phyloP scores from a whole-genome alignment of 2,329 filamentous ascomycete species.

The Exophiala oligosperma region DNA sequence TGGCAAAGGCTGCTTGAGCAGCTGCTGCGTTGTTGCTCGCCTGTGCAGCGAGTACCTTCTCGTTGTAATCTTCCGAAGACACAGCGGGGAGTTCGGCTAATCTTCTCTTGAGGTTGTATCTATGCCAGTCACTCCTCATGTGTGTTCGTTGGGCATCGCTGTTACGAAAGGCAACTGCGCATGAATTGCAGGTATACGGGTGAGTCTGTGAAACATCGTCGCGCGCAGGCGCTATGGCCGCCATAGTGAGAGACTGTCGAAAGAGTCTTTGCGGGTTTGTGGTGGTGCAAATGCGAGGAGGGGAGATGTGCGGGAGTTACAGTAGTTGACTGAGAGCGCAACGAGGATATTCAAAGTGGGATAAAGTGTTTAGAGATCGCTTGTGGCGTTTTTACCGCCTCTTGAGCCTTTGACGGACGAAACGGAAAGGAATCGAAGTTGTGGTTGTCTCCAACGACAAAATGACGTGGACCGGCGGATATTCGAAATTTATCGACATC shows the following conservation, averaged over 20 bases:
- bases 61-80: constrained; percentile 87
- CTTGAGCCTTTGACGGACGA: not conserved
- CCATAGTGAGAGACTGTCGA: constrained; percentile 14
- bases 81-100: constrained; percentile 89
- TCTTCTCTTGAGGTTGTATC: constrained; percentile 94
- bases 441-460: not conserved
- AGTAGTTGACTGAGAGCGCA: not conserved
- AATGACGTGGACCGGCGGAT: not conserved
- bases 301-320: not conserved
- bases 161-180: constrained; percentile 92
- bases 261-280: not conserved
- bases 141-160: constrained; percentile 90
- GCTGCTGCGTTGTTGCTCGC: constrained; percentile 80
- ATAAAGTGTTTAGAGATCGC: not conserved
- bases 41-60: constrained; percentile 91
- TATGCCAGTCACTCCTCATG: constrained; percentile 99
- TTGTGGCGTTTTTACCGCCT: not conserved
- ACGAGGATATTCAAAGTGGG: no score
- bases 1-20: constrained; percentile 85
- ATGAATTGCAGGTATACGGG: constrained; percentile 97
- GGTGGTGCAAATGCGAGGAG: not conserved
- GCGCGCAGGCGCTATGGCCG: constrained; percentile 14
- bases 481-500: not conserved
- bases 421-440: not conserved
- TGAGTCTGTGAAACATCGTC: constrained; percentile 27